Evolutionary conservation across 495 filamentous ascomycete genomes (phyloP).

Genomic region (Lentithecium fluviatile): DNA sequence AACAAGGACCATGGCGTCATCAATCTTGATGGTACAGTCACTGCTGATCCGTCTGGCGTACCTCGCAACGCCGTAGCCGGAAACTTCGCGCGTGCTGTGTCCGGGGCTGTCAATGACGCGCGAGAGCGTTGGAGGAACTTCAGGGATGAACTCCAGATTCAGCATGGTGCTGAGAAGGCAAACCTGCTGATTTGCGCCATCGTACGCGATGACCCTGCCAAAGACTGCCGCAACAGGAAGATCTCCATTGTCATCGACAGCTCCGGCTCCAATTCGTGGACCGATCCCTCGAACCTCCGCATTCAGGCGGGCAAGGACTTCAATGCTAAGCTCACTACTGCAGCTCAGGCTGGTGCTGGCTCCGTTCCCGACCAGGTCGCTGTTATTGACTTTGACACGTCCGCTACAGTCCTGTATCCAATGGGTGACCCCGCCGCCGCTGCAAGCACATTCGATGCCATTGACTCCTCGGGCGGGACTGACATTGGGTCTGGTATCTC

Average conservation of each 20-base stretch:
- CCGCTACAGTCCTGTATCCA: no score
- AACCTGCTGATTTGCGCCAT: slow-evolving; percentile 2
- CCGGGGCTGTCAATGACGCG: background rate
- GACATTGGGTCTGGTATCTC: no score
- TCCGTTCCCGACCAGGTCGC: no score
- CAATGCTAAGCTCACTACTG: no score
- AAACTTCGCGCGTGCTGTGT: background rate
- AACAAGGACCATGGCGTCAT: slow-evolving; percentile 1
- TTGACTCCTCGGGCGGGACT: no score
- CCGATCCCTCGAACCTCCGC: background rate
- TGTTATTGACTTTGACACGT: no score
- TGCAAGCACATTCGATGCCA: no score
- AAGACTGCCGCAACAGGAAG: background rate
- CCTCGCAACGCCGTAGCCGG: background rate
- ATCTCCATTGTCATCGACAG: background rate
- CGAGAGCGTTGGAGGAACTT: background rate
- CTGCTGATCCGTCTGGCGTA: background rate
- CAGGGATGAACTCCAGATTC: background rate
- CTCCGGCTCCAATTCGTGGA: background rate
- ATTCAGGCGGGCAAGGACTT: no score
- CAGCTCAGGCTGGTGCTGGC: no score
- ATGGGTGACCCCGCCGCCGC: no score
- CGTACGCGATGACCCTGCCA: background rate
- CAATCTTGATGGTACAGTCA: background rate
- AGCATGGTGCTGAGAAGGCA: background rate